Base-by-base conservation (phyloP, 2,329 filamentous ascomycete genomes). In the Neofusicoccum cordaticola region DNA sequence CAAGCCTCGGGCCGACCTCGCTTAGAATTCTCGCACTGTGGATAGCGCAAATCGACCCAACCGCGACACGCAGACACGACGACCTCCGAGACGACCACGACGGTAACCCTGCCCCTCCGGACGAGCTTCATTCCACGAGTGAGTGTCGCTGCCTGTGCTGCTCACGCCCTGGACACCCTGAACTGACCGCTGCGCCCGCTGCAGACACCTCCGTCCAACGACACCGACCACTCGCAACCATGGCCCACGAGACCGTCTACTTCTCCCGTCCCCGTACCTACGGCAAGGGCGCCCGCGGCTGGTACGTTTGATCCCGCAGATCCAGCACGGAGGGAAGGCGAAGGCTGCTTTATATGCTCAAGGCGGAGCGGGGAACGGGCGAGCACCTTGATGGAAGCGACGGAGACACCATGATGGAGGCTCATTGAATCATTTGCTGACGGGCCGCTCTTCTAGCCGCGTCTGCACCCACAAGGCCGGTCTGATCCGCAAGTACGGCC, bases 401-500 rank as follows among this genome's bases (percentile, higher is more conserved):
- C 15, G 41, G n/a, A 60, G 56, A 44, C 27, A 60, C 56, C 27
- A 22, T 60, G 56, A 22, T 60, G 56, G 41, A 31, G 22, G 39
- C 53, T 13, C 22, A 15, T 60, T 58, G 66, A 64, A 67, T 64
- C 63, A 51, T 66, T 68, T 66, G 70, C 75, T 76, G 70, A 76
- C 70, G 69, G 68, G 65, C 68, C 66, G 17, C 19, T 72, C 22
- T 50, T 51, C 74, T 77, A 91, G 89, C 86, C 89, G 89, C 79
- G 88, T 91, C 80, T 91, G 89, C 92, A 92, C 93, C 80, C 94
- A 99, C 91, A 89, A 88, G 80, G 94, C 95, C 79, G 95, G 95
- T 96, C 89, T 99, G 75, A 97, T 99, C 89, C 93, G 95, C 87
- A 99, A 99, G 87, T 99, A 99, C 86, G 94, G 95, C 80, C 88